phyloP scores from a whole-genome alignment of 2,329 filamentous ascomycete genomes.

The Clonostachys chloroleuca region DNA sequence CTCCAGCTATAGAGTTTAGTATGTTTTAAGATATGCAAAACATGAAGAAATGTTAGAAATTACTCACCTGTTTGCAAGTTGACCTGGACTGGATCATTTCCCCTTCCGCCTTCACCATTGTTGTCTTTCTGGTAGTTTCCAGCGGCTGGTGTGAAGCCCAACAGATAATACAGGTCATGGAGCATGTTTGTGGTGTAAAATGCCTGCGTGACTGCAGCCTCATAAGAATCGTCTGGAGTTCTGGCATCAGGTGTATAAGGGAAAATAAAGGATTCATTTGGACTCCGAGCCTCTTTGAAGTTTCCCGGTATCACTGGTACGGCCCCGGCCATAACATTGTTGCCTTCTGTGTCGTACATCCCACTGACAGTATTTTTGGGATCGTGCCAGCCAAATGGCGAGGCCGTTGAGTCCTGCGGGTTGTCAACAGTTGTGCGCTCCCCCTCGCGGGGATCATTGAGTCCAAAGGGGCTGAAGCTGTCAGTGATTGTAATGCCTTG shows the following conservation, averaged over 20 bases:
- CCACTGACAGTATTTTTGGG: no score
- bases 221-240: constrained; percentile 33
- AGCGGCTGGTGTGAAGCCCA: constrained; percentile 53
- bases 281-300: no score
- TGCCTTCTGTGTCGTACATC: neutral
- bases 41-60: constrained; percentile 22
- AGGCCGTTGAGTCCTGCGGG: neutral
- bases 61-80: constrained; percentile 42
- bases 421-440: constrained; percentile 43
- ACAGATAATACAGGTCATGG: constrained; percentile 52
- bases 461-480: neutral
- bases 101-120: constrained; percentile 45
- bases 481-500: neutral
- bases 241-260: constrained; percentile 19
- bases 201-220: constrained; percentile 53
- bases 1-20: constrained; percentile 13
- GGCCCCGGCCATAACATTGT: neutral
- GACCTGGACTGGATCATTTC: constrained; percentile 47
- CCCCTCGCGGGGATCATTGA: neutral
- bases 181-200: constrained; percentile 58
- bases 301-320: neutral
- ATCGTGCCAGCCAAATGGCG: neutral
- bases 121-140: constrained; percentile 59
- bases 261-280: no score
- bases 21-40: no score